Conservation (phyloP, 257 asterid species). For the Henckelia pumila region DNA sequence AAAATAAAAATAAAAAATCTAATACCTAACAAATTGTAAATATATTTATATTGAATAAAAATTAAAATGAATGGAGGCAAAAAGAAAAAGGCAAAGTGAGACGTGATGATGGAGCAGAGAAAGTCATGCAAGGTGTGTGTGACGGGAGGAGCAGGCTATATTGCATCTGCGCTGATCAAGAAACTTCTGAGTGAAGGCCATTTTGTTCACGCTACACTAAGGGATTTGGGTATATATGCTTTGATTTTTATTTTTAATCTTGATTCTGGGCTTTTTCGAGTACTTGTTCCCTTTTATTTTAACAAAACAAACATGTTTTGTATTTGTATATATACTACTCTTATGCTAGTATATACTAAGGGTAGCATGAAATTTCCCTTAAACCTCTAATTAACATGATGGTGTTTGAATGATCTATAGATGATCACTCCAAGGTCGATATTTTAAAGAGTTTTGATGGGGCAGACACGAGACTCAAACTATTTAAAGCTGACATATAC, state of each 20-base stretch:
- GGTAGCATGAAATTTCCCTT: no score
- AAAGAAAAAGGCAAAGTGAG: neutral
- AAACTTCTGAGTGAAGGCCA: constrained; percentile 40
- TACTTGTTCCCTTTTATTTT: no score
- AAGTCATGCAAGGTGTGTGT: constrained; percentile 41
- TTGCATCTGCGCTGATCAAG: constrained; percentile 39
- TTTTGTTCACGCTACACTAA: constrained; percentile 46
- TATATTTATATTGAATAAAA: no score
- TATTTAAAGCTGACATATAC: constrained; percentile 49
- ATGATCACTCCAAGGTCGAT: constrained; percentile 36
- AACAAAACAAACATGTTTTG: no score
- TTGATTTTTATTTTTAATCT: neutral
- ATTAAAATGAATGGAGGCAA: no score
- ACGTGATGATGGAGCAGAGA: constrained; percentile 15
- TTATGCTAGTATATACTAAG: no score
- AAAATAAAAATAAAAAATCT: no score
- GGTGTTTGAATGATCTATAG: constrained; percentile 11
- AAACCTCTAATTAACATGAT: neutral
- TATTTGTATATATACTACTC: no score
- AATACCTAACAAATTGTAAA: no score
- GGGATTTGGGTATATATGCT: constrained; percentile 30
- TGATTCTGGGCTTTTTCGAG: no score
- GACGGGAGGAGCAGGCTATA: constrained; percentile 45
- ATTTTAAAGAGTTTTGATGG: constrained; percentile 33
- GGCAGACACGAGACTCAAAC: constrained; percentile 34